These are phyloP conservation scores for Cutaneotrichosporon cavernicola DNA, from an alignment of 1,284 basidiomycete species.

Conservation along the genomic window DNA sequence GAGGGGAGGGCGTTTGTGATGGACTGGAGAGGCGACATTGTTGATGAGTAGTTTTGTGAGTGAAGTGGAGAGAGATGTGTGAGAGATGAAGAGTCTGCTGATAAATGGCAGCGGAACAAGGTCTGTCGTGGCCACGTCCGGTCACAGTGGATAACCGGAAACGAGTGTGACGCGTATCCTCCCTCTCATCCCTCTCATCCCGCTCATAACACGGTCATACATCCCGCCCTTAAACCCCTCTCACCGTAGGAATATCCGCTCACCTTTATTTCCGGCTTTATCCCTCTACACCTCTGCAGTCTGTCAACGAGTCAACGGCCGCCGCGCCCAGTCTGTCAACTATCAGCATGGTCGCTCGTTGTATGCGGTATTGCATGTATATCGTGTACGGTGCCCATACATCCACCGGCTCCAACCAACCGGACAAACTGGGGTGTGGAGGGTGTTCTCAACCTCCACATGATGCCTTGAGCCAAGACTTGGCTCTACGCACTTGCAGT, in stretches of 20 bases:
- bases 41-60: slow-evolving; percentile 3
- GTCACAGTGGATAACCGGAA: background rate
- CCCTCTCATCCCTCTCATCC: too few relatives aligned
- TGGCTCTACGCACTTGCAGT: background rate
- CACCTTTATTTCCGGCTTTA: slow-evolving; percentile 1
- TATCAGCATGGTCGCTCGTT: too few relatives aligned
- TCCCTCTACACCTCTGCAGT: background rate
- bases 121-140: background rate
- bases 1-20: slow-evolving; percentile 50
- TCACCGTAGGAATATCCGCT: background rate
- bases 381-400: too few relatives aligned
- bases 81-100: background rate
- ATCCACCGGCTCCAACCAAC: too few relatives aligned
- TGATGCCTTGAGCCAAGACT: too few relatives aligned
- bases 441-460: too few relatives aligned
- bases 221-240: background rate
- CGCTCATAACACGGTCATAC: background rate
- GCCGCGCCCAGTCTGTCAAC: too few relatives aligned
- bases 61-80: background rate
- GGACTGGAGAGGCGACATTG: slow-evolving; percentile 47
- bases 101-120: background rate
- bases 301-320: too few relatives aligned
- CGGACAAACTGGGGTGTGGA: too few relatives aligned
- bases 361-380: too few relatives aligned
- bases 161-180: background rate